These are phyloP conservation scores for Xylariaceae sp. DNA, from an alignment of 2,329 filamentous ascomycete species.

Conservation along the genomic window DNA sequence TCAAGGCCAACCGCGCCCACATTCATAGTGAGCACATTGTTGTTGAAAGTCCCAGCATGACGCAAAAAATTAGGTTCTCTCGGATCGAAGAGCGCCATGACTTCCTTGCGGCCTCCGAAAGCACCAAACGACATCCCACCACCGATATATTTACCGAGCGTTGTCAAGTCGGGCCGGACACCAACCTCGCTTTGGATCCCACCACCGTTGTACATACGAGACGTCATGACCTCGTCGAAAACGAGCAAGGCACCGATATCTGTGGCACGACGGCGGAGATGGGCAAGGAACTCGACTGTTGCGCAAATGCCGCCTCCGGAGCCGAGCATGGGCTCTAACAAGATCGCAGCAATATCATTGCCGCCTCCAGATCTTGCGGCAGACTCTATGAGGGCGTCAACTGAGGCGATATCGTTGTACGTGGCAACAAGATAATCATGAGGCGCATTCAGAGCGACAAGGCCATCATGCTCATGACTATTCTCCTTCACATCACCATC, in stretches of 20 bases:
- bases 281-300: slow-evolving; percentile 48
- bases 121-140: slow-evolving; percentile 66
- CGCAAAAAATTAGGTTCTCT: slow-evolving; percentile 34
- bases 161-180: slow-evolving; percentile 59
- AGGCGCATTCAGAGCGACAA: slow-evolving; percentile 14
- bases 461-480: slow-evolving; percentile 2
- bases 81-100: slow-evolving; percentile 58
- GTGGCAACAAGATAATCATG: slow-evolving; percentile 57
- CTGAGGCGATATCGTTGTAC: slow-evolving; percentile 58
- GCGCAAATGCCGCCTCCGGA: slow-evolving; percentile 57
- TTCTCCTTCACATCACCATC: background rate
- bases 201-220: slow-evolving; percentile 48
- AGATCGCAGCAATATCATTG: slow-evolving; percentile 55
- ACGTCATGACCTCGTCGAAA: slow-evolving; percentile 71
- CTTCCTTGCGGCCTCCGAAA: slow-evolving; percentile 58
- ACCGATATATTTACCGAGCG: slow-evolving; percentile 65
- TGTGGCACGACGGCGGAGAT: slow-evolving; percentile 47
- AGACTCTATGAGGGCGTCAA: slow-evolving; percentile 40
- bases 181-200: slow-evolving; percentile 43
- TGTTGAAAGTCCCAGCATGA: slow-evolving; percentile 61
- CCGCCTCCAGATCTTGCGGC: slow-evolving; percentile 17
- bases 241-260: slow-evolving; percentile 57
- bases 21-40: slow-evolving; percentile 54
- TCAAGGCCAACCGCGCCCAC: slow-evolving; percentile 40
- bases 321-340: slow-evolving; percentile 67